Base-by-base conservation (phyloP, 2,329 filamentous ascomycete species). In the Orbilia quercus region DNA sequence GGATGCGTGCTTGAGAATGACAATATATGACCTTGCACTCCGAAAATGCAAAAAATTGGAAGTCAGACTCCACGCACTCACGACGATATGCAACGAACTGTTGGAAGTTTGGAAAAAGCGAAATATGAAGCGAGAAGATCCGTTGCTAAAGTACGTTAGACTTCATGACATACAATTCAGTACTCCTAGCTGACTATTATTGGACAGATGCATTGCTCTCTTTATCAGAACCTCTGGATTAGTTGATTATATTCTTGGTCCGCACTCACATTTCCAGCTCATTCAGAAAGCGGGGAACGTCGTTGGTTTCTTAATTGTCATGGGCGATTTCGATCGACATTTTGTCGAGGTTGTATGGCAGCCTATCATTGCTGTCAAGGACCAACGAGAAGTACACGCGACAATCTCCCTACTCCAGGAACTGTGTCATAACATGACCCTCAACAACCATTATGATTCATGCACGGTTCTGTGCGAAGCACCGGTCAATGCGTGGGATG, bases 241-340 rank as follows among this genome's bases (percentile, higher is more conserved):
- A 23, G 86, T 96, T 22, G 88, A 92, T 70, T 98, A 97, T 80
- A 88, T 99, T 48, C 86, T 97, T 57, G 91, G 94, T 1, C 88
- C 94, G 12, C 92, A 92, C 64, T 97, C 94, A 31, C 95, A 98
- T 78, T 92, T 93, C 0, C 92, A 96, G 78, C 87, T 98, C 59
- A 95, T 96, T 18, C 84, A 86, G 36, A 88, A 92, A 76, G 91
- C 91, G 78, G 85, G 86, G 42, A 96, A 96, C 75, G 90, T 98
- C 59, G 84, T 97, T 51, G 91, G 91, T 0, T 98, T 98, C 78
- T 83, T 98, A 57, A 86, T 92, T 20, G 90, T 95, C 12, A 95
- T 91, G 0, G 84, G 85, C 60, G 89, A 87, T 12, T 96, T 94
- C 80, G 87, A 85, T 0, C 80, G 87, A 34, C 81, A 85, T 18